Conservation (phyloP, 106 monocot species). For the Dendrobium officinale region DNA sequence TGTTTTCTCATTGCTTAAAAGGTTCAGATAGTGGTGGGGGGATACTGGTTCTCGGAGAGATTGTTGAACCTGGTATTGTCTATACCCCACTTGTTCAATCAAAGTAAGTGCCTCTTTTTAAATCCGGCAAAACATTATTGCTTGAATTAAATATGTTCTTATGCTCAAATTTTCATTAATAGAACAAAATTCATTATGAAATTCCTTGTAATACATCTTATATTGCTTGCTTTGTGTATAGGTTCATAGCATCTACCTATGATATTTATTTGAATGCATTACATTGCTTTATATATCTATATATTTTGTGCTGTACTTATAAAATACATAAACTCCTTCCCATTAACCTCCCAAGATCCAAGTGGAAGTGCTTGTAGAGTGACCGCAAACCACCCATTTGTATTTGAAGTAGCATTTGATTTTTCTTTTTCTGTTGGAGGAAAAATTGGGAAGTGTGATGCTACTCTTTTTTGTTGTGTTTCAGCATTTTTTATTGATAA, state of each 20-base stretch:
- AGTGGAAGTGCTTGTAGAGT: too few relatives aligned
- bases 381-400: background rate
- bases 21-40: conserved; percentile 86
- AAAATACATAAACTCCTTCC: background rate
- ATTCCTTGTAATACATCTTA: too few relatives aligned
- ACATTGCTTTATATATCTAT: background rate
- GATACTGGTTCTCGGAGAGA: conserved; percentile 87
- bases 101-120: conserved; percentile 51
- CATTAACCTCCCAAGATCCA: background rate
- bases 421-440: background rate
- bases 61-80: conserved; percentile 76
- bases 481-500: too few relatives aligned
- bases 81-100: conserved; percentile 89
- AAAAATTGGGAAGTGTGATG: background rate
- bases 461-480: too few relatives aligned
- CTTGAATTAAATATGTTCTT: background rate
- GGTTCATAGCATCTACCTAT: background rate
- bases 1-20: conserved; percentile 92
- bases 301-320: background rate
- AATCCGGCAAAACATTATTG: background rate
- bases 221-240: too few relatives aligned
- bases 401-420: background rate
- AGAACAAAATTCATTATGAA: too few relatives aligned
- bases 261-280: background rate
- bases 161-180: background rate